Evolutionary conservation across 225 moss, liverwort and hornwort genomes (phyloP).

Genomic region (Straminergon stramineum): DNA sequence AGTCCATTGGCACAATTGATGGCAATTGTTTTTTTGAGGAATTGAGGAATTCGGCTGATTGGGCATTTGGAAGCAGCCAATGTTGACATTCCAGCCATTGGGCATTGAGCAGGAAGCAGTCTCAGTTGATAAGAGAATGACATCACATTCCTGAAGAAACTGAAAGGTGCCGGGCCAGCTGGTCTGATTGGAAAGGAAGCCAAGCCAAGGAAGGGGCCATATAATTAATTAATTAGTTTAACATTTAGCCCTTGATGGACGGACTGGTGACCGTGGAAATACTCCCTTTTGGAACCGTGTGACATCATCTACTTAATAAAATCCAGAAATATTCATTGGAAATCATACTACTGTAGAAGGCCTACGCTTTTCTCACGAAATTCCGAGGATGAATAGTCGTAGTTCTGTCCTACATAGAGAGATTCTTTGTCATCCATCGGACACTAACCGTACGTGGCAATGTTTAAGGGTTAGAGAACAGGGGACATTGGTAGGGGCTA

Average conservation of each 20-base stretch:
- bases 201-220: not conserved
- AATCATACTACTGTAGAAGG: no score
- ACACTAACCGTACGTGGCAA: no score
- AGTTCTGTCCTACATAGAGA: no score
- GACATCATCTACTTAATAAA: no score
- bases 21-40: not conserved
- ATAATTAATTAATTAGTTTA: not conserved
- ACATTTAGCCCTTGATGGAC: no score
- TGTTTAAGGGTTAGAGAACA: no score
- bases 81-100: conserved; percentile 3
- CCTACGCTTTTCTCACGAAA: no score
- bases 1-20: not conserved
- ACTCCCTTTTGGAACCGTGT: no score
- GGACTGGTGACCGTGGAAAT: no score
- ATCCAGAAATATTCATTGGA: no score
- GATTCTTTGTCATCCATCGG: no score
- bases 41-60: not conserved
- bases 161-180: not conserved
- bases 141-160: not conserved
- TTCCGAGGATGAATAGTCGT: no score
- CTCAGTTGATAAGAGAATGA: not conserved
- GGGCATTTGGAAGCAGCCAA: not conserved
- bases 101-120: not conserved
- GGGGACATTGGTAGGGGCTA: not conserved
- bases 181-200: not conserved